phyloP scores from a whole-genome alignment of 2,329 filamentous ascomycete genomes.

The Diaporthe sp. region DNA sequence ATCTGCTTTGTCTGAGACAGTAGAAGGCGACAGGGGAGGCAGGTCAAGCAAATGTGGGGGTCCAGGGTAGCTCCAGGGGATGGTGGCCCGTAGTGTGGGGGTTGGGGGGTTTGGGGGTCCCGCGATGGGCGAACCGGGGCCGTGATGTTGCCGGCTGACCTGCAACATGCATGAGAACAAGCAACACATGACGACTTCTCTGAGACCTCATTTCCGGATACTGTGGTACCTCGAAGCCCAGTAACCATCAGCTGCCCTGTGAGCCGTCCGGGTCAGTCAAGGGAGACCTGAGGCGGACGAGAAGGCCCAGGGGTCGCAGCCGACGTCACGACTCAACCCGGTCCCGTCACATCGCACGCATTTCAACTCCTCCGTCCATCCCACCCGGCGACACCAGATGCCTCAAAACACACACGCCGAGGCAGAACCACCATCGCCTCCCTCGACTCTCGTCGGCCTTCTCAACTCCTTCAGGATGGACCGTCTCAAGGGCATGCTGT shows the following conservation, averaged over 20 bases:
- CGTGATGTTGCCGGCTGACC: slow-evolving; percentile 9
- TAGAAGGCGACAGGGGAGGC: not conserved
- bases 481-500: slow-evolving; percentile 31
- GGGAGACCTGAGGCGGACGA: not conserved
- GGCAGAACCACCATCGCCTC: slow-evolving; percentile 1
- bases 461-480: slow-evolving; percentile 32
- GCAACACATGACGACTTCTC: slow-evolving; percentile 7
- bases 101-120: not conserved
- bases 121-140: not conserved
- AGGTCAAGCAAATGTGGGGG: not conserved
- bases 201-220: not conserved
- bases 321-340: slow-evolving; percentile 18
- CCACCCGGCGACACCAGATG: not conserved
- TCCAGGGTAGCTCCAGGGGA: not conserved
- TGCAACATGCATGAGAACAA: not conserved
- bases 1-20: not conserved
- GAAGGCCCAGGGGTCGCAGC: not conserved
- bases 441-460: not conserved
- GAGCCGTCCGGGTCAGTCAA: not conserved
- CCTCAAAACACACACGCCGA: slow-evolving; percentile 3
- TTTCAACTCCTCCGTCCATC: not conserved
- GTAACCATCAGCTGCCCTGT: not conserved
- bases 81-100: not conserved
- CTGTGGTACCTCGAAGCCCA: not conserved
- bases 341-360: not conserved